Evolutionary conservation across 768 basidiomycete species (phyloP).

Genomic region (Trametes punicea): DNA sequence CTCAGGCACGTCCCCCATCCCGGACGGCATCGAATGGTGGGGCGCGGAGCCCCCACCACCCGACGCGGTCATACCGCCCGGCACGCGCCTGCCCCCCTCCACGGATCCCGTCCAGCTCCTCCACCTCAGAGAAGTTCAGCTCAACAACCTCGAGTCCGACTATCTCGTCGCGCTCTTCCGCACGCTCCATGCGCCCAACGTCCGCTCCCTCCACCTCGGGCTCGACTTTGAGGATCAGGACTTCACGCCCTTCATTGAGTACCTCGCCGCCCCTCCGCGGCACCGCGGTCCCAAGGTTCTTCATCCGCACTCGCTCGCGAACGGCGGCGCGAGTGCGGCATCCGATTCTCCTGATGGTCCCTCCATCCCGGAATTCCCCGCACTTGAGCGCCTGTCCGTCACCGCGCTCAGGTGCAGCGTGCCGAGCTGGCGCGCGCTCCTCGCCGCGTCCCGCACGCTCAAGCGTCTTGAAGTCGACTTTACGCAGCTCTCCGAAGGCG

Average conservation of each 20-base stretch:
- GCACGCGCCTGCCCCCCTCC: slow-evolving; percentile 45
- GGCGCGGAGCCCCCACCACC: slow-evolving; percentile 34
- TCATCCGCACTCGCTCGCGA: not conserved
- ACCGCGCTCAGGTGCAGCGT: slow-evolving; percentile 24
- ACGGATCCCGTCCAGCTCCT: slow-evolving; percentile 28
- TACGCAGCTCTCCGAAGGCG: slow-evolving; percentile 27
- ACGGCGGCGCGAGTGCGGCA: not conserved
- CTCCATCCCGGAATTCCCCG: slow-evolving; percentile 27
- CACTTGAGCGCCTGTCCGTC: slow-evolving; percentile 27
- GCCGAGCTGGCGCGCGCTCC: slow-evolving; percentile 25
- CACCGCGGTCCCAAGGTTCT: not conserved
- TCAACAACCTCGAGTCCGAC: slow-evolving; percentile 56
- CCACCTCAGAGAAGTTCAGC: slow-evolving; percentile 42
- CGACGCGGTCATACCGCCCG: slow-evolving; percentile 17
- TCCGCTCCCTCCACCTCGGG: slow-evolving; percentile 45
- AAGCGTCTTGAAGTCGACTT: slow-evolving; percentile 44
- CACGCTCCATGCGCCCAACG: slow-evolving; percentile 43
- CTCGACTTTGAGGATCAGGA: slow-evolving; percentile 43
- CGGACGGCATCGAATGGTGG: slow-evolving; percentile 30
- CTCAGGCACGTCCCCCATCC: slow-evolving; percentile 22
- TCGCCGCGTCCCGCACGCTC: slow-evolving; percentile 33
- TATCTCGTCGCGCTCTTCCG: slow-evolving; percentile 47
- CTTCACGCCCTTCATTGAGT: slow-evolving; percentile 42
- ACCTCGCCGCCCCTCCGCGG: slow-evolving; percentile 19
- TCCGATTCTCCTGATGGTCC: no score